Conservation (phyloP, 139 green algal species). For the Micractinium conductrix region DNA sequence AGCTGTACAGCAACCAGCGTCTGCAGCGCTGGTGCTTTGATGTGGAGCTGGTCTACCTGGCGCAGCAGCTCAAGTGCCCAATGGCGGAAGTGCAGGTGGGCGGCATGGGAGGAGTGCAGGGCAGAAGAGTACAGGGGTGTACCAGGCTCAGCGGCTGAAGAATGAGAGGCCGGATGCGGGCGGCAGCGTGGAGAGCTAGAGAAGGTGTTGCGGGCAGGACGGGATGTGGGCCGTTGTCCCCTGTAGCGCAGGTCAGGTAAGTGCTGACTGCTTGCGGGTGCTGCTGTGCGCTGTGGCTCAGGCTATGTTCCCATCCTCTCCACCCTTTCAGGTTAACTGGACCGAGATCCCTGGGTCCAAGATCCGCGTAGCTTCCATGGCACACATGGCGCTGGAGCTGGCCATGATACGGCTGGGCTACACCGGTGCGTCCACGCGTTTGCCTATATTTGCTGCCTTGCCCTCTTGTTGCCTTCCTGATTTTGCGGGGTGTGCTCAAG, state of each 20-base stretch:
- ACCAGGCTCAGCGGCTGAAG: too few species aligned
- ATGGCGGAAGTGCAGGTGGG: background rate
- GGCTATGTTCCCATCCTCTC: too few species aligned
- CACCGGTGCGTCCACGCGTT: conserved; percentile 1
- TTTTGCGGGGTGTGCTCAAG: background rate
- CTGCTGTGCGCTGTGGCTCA: too few species aligned
- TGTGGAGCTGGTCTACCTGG: conserved; percentile 94
- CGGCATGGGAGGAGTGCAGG: too few species aligned
- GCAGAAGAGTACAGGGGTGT: too few species aligned
- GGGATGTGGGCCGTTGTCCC: too few species aligned
- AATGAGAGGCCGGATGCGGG: too few species aligned
- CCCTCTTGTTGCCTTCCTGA: background rate
- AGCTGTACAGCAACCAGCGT: conserved; percentile 88
- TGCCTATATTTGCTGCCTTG: background rate
- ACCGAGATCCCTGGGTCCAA: conserved; percentile 97
- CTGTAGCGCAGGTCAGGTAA: too few species aligned
- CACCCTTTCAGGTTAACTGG: conserved; percentile 94
- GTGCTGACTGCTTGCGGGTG: too few species aligned
- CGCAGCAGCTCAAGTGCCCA: conserved; percentile 61
- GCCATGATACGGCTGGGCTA: conserved; percentile 65
- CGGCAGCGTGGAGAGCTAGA: too few species aligned
- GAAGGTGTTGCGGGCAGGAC: too few species aligned
- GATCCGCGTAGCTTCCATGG: conserved; percentile 85
- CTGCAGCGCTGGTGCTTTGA: conserved; percentile 98
- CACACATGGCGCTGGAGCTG: conserved; percentile 94